Conservation (phyloP, 495 filamentous ascomycete species). For the Darksidea phi region DNA sequence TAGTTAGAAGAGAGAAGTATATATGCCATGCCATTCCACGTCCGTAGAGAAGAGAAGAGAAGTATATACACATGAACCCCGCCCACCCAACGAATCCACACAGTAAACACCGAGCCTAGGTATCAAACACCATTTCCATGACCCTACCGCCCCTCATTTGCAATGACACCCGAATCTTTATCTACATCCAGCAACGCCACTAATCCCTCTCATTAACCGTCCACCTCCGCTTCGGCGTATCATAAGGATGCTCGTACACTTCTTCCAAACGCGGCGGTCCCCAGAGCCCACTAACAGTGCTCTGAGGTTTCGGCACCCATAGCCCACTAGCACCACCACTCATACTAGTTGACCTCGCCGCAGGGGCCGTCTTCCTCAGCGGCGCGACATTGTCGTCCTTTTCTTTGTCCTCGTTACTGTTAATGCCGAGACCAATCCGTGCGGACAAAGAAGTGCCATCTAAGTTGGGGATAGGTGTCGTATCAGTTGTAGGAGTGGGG, state of each 20-base stretch:
- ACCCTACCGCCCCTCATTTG: too few relatives aligned
- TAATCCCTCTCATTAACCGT: conserved; percentile 36
- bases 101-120: too few relatives aligned
- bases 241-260: conserved; percentile 23
- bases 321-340: conserved; percentile 3
- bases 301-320: conserved; percentile 5
- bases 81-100: too few relatives aligned
- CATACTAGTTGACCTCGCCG: not conserved
- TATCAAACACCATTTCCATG: too few relatives aligned
- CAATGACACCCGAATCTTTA: too few relatives aligned
- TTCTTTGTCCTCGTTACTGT: conserved; percentile 10
- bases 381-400: conserved; percentile 33
- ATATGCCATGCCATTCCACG: too few relatives aligned
- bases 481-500: not conserved
- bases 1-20: not conserved
- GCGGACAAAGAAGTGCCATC: not conserved
- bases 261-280: conserved; percentile 25
- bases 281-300: conserved; percentile 34
- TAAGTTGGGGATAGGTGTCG: not conserved
- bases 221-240: conserved; percentile 42
- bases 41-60: too few relatives aligned
- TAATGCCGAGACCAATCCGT: not conserved
- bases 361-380: conserved; percentile 6
- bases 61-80: too few relatives aligned
- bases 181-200: not conserved